Evolutionary conservation across 305 asterid species (phyloP).

Genomic region (Solanum hybrid): DNA sequence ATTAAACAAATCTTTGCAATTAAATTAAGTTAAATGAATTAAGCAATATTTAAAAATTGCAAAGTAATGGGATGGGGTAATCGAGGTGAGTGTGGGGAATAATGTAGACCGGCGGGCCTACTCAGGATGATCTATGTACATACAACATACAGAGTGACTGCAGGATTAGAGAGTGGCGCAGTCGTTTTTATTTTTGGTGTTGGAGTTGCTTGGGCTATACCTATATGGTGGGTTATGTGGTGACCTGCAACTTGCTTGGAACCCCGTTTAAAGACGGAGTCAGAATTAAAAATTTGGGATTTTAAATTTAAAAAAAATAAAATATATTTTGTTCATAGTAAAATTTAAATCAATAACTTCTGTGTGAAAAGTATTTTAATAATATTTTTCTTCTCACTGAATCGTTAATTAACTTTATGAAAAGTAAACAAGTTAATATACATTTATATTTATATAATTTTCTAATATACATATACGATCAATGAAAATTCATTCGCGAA

Average conservation of each 20-base stretch:
- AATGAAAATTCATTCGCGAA: no score
- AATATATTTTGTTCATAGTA: no score
- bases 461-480: no score
- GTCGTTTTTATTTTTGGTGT: neutral
- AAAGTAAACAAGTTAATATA: no score
- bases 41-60: neutral
- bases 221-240: neutral
- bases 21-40: no score
- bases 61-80: neutral
- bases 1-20: no score
- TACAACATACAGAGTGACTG: neutral
- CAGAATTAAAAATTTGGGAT: accelerated
- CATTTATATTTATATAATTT: no score
- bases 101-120: conserved; percentile 21
- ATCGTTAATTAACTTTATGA: no score
- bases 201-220: neutral
- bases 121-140: neutral
- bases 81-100: conserved; percentile 51
- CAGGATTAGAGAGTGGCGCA: neutral
- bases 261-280: neutral
- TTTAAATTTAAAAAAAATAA: no score
- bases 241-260: neutral
- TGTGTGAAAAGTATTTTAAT: no score
- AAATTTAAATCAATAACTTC: no score
- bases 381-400: no score